Percentiles rank a stretch among this genome's conserved stretches.
Conservation (phyloP, 2,329 filamentous ascomycete genomes). For the Lachnum nothofagi region DNA sequence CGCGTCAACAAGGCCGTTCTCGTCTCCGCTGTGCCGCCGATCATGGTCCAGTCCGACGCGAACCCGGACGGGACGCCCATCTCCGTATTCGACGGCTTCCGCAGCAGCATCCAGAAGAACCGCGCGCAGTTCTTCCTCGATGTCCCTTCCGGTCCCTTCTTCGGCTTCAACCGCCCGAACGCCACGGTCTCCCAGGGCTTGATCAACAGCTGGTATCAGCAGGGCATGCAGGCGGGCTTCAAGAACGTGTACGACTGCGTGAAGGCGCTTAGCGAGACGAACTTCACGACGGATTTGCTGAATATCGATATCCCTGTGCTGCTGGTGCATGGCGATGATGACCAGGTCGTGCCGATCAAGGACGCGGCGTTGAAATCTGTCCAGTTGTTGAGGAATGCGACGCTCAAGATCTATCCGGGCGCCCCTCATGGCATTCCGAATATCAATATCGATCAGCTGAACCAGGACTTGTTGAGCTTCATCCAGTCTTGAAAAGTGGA, state of each 20-base stretch:
- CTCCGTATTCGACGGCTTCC: conserved; percentile 37
- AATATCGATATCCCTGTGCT: conserved; percentile 37
- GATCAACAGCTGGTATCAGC: conserved; percentile 37
- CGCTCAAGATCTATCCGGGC: conserved; percentile 37
- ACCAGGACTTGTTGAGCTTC: conserved; percentile 36
- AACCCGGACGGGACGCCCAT: conserved; percentile 35
- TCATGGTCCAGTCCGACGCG: conserved; percentile 33
- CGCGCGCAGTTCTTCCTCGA: conserved; percentile 36
- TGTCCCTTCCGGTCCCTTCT: conserved; percentile 34
- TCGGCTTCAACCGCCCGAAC: conserved; percentile 33
- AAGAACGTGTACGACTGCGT: conserved; percentile 38
- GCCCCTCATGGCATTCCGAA: conserved; percentile 38
- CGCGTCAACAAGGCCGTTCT: conserved; percentile 39
- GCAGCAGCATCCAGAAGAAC: conserved; percentile 33
- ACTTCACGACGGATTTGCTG: conserved; percentile 38
- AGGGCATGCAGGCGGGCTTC: conserved; percentile 38
- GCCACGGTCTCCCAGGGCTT: conserved; percentile 34
- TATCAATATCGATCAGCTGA: conserved; percentile 34
- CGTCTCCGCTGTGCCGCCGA: conserved; percentile 34
- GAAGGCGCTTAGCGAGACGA: conserved; percentile 39
- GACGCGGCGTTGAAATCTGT: conserved; percentile 30
- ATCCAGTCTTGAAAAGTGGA: conserved; percentile 5
- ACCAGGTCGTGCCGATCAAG: conserved; percentile 38
- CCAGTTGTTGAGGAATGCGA: conserved; percentile 35
- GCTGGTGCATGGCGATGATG: conserved; percentile 38